Percentiles rank a stretch among this genome's conserved stretches.
Evolutionary conservation across 495 filamentous ascomycete species (phyloP).

Genomic region (Sabuloglossum arenarium): DNA sequence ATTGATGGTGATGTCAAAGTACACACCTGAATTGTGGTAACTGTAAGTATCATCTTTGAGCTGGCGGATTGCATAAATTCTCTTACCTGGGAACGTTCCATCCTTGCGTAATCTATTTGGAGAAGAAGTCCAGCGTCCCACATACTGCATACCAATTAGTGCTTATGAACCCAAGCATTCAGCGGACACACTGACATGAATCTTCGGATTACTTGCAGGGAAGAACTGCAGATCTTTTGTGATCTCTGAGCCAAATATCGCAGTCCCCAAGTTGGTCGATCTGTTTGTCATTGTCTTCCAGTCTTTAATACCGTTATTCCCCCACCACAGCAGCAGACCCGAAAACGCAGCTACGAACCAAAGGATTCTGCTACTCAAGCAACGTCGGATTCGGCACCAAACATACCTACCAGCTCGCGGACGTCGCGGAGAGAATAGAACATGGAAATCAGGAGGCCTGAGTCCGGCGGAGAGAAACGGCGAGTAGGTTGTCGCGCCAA

Average conservation of each 20-base stretch:
- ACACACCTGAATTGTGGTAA: slow-evolving; percentile 14
- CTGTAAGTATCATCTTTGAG: background rate
- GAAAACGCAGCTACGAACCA: slow-evolving; percentile 10
- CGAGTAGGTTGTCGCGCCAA: slow-evolving; percentile 11
- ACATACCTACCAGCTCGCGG: background rate
- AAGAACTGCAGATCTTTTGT: slow-evolving; percentile 14
- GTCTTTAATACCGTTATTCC: slow-evolving; percentile 11
- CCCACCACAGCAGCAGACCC: slow-evolving; percentile 11
- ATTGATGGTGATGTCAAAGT: slow-evolving; percentile 18
- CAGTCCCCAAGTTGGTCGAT: slow-evolving; percentile 10
- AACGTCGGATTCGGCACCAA: slow-evolving; percentile 5
- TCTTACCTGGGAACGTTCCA: slow-evolving; percentile 17
- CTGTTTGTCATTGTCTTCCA: slow-evolving; percentile 8
- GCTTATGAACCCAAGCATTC: background rate
- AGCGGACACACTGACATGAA: slow-evolving; percentile 11
- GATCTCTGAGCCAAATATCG: slow-evolving; percentile 9
- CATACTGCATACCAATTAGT: slow-evolving; percentile 10
- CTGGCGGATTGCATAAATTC: background rate
- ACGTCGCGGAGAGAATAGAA: slow-evolving; percentile 4
- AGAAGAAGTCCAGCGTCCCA: slow-evolving; percentile 18
- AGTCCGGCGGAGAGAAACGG: slow-evolving; percentile 13
- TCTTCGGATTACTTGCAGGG: slow-evolving; percentile 15
- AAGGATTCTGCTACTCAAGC: slow-evolving; percentile 7
- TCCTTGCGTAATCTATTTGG: slow-evolving; percentile 17
- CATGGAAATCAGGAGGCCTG: slow-evolving; percentile 5